These are phyloP conservation scores for Septoria linicola DNA, from an alignment of 2,329 filamentous ascomycete species.

Conservation along the genomic window DNA sequence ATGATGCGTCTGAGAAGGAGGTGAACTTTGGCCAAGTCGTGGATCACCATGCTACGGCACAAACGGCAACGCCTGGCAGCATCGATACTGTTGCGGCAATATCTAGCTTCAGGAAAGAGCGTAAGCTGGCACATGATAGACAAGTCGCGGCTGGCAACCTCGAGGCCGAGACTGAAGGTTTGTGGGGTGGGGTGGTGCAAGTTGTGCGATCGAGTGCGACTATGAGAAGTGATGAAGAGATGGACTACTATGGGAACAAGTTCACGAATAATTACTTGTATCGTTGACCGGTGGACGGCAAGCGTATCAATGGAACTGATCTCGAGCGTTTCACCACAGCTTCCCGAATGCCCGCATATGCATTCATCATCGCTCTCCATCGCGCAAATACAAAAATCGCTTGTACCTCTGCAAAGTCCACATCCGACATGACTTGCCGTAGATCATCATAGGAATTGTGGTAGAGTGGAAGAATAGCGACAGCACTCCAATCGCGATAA, in stretches of 20 bases:
- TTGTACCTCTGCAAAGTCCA: slow-evolving; percentile 44
- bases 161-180: slow-evolving; percentile 51
- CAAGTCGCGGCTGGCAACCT: slow-evolving; percentile 35
- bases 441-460: slow-evolving; percentile 56
- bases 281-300: no score
- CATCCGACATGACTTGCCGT: slow-evolving; percentile 51
- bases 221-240: slow-evolving; percentile 33
- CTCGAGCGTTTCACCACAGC: background rate
- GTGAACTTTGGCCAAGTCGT: slow-evolving; percentile 22
- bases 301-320: background rate
- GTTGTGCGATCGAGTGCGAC: slow-evolving; percentile 49
- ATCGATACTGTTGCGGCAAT: slow-evolving; percentile 56
- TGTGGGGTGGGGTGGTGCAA: slow-evolving; percentile 60
- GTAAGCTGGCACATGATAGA: slow-evolving; percentile 51
- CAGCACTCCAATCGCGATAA: slow-evolving; percentile 54
- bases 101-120: slow-evolving; percentile 54
- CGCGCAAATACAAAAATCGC: slow-evolving; percentile 29
- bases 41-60: background rate
- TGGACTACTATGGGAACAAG: slow-evolving; percentile 38
- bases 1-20: slow-evolving; percentile 28
- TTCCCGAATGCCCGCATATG: background rate
- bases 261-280: slow-evolving; percentile 34
- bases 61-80: background rate
- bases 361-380: slow-evolving; percentile 24
- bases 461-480: slow-evolving; percentile 53